phyloP scores from a whole-genome alignment of 148 eudicot genomes.

The Silene conica region DNA sequence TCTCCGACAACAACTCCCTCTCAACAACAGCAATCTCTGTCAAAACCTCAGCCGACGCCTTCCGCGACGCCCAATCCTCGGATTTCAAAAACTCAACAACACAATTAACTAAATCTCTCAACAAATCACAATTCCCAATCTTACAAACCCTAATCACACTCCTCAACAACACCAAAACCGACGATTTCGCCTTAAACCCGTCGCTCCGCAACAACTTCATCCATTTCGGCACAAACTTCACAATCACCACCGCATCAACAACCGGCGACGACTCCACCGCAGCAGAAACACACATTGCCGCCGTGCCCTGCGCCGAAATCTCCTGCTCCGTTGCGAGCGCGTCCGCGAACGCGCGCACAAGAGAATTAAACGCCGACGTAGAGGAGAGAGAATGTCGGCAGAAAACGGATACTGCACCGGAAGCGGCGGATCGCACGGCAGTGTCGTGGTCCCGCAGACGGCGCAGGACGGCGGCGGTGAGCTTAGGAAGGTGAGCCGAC shows the following conservation, averaged over 20 bases:
- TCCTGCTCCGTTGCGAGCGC: slow-evolving; percentile 81
- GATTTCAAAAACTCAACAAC: slow-evolving; percentile 57
- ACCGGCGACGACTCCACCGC: slow-evolving; percentile 52
- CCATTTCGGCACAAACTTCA: slow-evolving; percentile 50
- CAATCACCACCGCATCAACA: slow-evolving; percentile 39
- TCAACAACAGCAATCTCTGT: slow-evolving; percentile 59
- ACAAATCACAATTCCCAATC: slow-evolving; percentile 34
- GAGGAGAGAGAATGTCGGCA: slow-evolving; percentile 28
- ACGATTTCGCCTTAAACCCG: slow-evolving; percentile 65
- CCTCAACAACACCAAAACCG: slow-evolving; percentile 47
- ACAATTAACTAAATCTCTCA: slow-evolving; percentile 52
- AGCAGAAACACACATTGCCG: slow-evolving; percentile 69
- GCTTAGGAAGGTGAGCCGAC: slow-evolving; percentile 59
- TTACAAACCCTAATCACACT: slow-evolving; percentile 52
- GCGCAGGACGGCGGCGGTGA: slow-evolving; percentile 59
- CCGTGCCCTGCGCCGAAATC: slow-evolving; percentile 53
- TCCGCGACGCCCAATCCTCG: slow-evolving; percentile 85
- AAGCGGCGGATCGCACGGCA: slow-evolving; percentile 59
- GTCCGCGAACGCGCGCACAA: slow-evolving; percentile 56
- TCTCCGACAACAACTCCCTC: slow-evolving; percentile 46
- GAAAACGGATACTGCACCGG: slow-evolving; percentile 38
- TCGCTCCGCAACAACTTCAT: slow-evolving; percentile 46
- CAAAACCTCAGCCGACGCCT: slow-evolving; percentile 76
- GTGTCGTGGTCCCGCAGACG: slow-evolving; percentile 73
- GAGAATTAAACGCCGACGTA: slow-evolving; percentile 32